phyloP scores from a whole-genome alignment of 768 basidiomycete species.

The Leucosporidium scottii region DNA sequence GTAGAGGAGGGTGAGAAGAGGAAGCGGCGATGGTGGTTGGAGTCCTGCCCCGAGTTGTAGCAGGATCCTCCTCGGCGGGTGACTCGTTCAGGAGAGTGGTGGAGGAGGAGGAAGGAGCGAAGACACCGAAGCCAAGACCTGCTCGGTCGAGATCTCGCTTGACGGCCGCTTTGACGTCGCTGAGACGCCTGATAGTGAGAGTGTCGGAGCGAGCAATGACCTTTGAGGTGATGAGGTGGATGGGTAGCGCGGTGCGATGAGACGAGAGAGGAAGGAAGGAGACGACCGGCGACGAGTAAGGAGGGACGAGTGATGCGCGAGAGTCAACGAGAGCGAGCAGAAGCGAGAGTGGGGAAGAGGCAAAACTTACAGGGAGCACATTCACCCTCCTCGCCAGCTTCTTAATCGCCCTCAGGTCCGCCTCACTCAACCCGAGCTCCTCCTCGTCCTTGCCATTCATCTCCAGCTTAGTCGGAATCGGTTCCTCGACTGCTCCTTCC shows the following conservation, averaged over 20 bases:
- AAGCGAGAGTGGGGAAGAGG: no score
- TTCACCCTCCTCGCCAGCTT: constrained; percentile 12
- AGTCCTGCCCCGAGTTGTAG: not conserved
- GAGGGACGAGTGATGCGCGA: not conserved
- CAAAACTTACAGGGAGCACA: constrained; percentile 12
- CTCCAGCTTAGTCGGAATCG: not conserved
- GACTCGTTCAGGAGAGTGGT: not conserved
- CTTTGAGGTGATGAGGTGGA: no score
- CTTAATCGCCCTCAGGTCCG: constrained; percentile 8
- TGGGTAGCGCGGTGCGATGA: no score
- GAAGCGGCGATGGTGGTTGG: not conserved
- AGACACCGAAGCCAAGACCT: not conserved
- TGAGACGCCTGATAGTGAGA: not conserved
- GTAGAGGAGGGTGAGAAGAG: not conserved
- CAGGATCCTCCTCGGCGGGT: not conserved
- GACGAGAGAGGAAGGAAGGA: no score
- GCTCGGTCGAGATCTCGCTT: not conserved
- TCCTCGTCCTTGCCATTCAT: not conserved
- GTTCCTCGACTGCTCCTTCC: no score
- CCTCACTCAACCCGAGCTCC: not conserved
- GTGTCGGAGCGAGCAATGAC: constrained; percentile 9
- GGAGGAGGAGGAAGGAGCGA: not conserved
- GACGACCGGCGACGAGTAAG: no score
- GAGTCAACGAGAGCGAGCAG: not conserved
- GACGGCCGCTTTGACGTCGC: constrained; percentile 4